These are phyloP conservation scores for Maudiozyma humilis DNA, from an alignment of 1,139 yeast species.

Conservation along the genomic window DNA sequence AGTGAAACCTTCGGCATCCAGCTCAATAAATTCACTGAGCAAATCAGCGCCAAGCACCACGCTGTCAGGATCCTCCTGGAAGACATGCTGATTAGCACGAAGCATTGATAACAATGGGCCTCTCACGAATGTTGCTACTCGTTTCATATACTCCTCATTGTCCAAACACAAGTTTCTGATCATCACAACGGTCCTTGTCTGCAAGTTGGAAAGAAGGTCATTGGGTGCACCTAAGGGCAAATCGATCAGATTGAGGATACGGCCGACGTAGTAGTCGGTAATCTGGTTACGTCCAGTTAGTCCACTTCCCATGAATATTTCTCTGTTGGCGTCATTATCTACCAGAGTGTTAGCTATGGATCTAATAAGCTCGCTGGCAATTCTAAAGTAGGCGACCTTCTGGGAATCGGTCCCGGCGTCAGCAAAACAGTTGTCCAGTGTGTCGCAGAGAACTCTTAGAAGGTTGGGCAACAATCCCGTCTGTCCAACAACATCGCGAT, in stretches of 20 bases:
- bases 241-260: slow-evolving; percentile 12
- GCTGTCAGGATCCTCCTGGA: slow-evolving; percentile 14
- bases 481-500: slow-evolving; percentile 25
- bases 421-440: slow-evolving; percentile 15
- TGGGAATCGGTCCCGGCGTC: neutral
- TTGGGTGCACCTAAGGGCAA: slow-evolving; percentile 8
- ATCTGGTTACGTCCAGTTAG: slow-evolving; percentile 8
- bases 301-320: slow-evolving; percentile 11
- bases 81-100: slow-evolving; percentile 8
- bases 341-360: slow-evolving; percentile 29
- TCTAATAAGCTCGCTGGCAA: slow-evolving; percentile 26
- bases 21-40: slow-evolving; percentile 16
- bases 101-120: slow-evolving; percentile 16
- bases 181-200: slow-evolving; percentile 24
- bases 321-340: slow-evolving; percentile 28
- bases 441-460: slow-evolving; percentile 12
- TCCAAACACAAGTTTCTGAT: slow-evolving; percentile 26
- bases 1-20: slow-evolving; percentile 6
- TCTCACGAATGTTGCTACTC: slow-evolving; percentile 11
- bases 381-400: slow-evolving; percentile 11
- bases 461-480: slow-evolving; percentile 23
- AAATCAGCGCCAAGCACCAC: slow-evolving; percentile 20
- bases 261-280: slow-evolving; percentile 16
- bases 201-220: slow-evolving; percentile 14
- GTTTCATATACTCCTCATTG: slow-evolving; percentile 15